Base-by-base conservation (phyloP, 176 grass and related monocot genomes). In the Oryza punctata region DNA sequence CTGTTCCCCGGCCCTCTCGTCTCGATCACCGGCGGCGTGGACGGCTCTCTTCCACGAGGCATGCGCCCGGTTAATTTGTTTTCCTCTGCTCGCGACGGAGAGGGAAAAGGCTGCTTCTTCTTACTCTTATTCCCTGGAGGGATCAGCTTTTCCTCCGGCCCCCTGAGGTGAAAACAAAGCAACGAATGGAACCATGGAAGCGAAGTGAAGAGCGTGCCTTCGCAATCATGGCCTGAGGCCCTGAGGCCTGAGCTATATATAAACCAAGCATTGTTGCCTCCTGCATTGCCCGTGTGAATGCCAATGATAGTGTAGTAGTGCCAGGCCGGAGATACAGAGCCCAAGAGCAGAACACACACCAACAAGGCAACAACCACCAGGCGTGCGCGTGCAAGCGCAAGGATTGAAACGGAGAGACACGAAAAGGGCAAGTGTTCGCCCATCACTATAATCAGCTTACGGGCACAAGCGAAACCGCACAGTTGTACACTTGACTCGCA, bases 41-140 rank as follows among this genome's bases (percentile, higher is more conserved):
- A 4, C 18, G 65, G 45, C 73, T 67, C 63, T 65, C 70, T 74
- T 28, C 73, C 73, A 69, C 50, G 82, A 69, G 29, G 4, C 45
- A 69, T 28, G 32, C 24, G 75, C 15, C 33, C 50, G 38, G 49
- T 61, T 78, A 60, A 29, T 35, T 77, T 78, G 63, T 27, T 27
- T 73, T 19, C 37, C 6, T 57, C 19, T 57, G 5, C 26, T 15
- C 47, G 4, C 47, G 47, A 49, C 46, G 14, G 47, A 50, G 45
- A 6, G 50, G 52, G 19, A 57, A 57, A 57, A 57, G 52, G 52
- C 52, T 57, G 52, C 52, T 44, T 12, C 83, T 16, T 13, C 29
- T 26, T 21, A 50, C 60, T 84, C 82, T 43, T 37, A 26, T 70
- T 32, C 82, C 73, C 65, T 60, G 67, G 0, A 18, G 41, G 67